Evolutionary conservation across 805 yeast genomes (phyloP).

Genomic region (Kregervanrija fluxuum): DNA sequence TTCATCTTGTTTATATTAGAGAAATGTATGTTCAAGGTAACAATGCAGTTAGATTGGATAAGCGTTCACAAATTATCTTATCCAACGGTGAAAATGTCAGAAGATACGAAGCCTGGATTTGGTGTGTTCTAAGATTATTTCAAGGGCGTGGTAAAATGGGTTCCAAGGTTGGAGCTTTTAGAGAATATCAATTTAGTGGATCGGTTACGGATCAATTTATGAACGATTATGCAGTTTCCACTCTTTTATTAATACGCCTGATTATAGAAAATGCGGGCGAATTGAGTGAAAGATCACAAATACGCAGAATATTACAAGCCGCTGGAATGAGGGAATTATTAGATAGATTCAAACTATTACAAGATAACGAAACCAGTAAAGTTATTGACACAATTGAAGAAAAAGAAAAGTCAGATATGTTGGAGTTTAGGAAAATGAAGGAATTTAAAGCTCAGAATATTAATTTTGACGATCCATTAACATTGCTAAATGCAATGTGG

Average conservation of each 20-base stretch:
- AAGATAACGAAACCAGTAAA: conserved; percentile 35
- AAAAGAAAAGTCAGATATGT: conserved; percentile 35
- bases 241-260: conserved; percentile 43
- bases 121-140: conserved; percentile 23
- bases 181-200: conserved; percentile 56
- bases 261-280: conserved; percentile 33
- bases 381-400: conserved; percentile 35
- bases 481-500: conserved; percentile 55
- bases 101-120: conserved; percentile 29
- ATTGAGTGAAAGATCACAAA: conserved; percentile 36
- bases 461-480: conserved; percentile 66
- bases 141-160: conserved; percentile 83
- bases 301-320: conserved; percentile 37
- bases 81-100: conserved; percentile 18
- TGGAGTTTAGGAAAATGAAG: conserved; percentile 30
- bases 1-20: conserved; percentile 24
- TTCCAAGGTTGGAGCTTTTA: conserved; percentile 87
- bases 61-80: conserved; percentile 21
- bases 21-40: conserved; percentile 18
- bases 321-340: conserved; percentile 35
- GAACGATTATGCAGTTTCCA: conserved; percentile 44
- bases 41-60: conserved; percentile 17
- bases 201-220: conserved; percentile 54
- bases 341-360: conserved; percentile 31
- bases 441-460: conserved; percentile 36